phyloP scores from a whole-genome alignment of 805 yeast genomes.

The Zygosaccharomyces kombuchaensis region DNA sequence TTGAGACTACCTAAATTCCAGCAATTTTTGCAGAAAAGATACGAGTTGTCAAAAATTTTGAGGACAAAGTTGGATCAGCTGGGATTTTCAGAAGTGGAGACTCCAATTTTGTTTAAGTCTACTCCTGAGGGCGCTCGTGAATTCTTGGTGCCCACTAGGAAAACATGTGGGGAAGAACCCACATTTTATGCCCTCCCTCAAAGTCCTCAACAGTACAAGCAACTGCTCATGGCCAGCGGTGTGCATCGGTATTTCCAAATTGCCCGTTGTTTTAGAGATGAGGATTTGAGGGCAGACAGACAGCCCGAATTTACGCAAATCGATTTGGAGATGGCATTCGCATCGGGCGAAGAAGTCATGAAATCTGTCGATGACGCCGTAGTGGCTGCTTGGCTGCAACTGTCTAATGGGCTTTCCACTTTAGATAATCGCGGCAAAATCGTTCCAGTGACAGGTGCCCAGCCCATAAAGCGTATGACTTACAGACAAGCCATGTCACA shows the following conservation, averaged over 20 bases:
- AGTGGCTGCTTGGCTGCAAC: constrained; percentile 49
- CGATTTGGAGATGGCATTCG: constrained; percentile 92
- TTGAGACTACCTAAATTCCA: constrained; percentile 60
- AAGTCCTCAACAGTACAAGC: constrained; percentile 97
- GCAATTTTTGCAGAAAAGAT: constrained; percentile 49
- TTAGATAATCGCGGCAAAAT: constrained; percentile 25
- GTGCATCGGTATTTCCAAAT: constrained; percentile 80
- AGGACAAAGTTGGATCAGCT: constrained; percentile 41
- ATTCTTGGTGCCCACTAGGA: constrained; percentile 87
- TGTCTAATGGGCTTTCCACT: constrained; percentile 36
- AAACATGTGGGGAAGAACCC: constrained; percentile 32
- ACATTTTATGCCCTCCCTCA: constrained; percentile 89
- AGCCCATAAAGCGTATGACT: constrained; percentile 43
- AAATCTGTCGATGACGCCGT: constrained; percentile 57
- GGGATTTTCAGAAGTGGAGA: constrained; percentile 78
- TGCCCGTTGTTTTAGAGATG: constrained; percentile 94
- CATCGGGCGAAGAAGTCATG: constrained; percentile 64
- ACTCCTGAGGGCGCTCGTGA: constrained; percentile 99
- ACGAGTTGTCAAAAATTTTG: constrained; percentile 47
- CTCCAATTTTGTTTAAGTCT: constrained; percentile 88
- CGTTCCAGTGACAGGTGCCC: constrained; percentile 17
- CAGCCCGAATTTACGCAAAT: constrained; percentile 98
- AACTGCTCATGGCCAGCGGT: constrained; percentile 91
- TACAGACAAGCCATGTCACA: constrained; percentile 65
- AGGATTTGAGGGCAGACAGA: constrained; percentile 88